A percentile compares a stretch with the other conserved stretches of the same genome.
These are phyloP conservation scores for Neurospora tetrasperma DNA, from an alignment of 495 filamentous ascomycete species.

Conservation along the genomic window DNA sequence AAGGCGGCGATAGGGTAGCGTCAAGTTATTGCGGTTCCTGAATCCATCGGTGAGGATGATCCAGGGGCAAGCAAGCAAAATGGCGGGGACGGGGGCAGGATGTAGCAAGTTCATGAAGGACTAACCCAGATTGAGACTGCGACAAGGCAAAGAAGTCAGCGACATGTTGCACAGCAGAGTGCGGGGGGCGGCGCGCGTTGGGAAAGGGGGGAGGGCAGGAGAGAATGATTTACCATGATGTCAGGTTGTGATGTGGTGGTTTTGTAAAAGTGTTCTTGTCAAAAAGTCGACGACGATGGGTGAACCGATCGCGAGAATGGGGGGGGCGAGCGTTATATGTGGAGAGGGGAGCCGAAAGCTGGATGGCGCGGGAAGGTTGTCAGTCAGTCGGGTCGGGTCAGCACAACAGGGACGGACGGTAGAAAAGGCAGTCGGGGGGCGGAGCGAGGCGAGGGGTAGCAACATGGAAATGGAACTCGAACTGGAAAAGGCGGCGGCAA, in stretches of 20 bases:
- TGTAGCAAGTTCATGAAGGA: conserved; percentile 11
- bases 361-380: background rate
- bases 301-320: background rate
- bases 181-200: background rate
- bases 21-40: background rate
- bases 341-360: background rate
- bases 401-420: background rate
- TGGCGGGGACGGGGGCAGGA: conserved; percentile 8
- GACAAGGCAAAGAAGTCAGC: conserved; percentile 1
- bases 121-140: conserved; percentile 63
- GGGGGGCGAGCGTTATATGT: background rate
- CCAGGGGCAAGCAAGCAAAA: background rate
- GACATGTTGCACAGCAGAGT: background rate
- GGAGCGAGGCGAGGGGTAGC: conserved; percentile 3
- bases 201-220: background rate
- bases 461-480: background rate
- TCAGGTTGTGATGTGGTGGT: background rate
- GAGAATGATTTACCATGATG: conserved; percentile 11
- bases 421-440: background rate
- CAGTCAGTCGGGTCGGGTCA: background rate
- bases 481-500: background rate
- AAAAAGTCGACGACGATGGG: background rate
- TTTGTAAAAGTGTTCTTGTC: background rate
- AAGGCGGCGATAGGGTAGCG: conserved; percentile 6
- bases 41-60: background rate